Conservation (phyloP, 371 early-diverging fungal genomes). For the Smittium culicis region DNA sequence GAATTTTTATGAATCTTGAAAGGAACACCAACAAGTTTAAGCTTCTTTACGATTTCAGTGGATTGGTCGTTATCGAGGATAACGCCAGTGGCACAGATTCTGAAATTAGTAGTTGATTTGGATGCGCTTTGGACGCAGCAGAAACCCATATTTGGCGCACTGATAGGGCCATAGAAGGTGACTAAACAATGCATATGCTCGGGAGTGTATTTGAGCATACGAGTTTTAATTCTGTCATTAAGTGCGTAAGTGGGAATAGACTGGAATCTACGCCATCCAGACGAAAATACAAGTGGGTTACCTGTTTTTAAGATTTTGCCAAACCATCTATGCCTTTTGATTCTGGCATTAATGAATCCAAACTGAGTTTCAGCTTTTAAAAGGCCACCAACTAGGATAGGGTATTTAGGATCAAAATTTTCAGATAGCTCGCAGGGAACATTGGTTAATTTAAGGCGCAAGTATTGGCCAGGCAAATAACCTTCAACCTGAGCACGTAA, state of each 20-base stretch:
- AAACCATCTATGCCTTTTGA: slow-evolving; percentile 98
- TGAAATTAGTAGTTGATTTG: slow-evolving; percentile 63
- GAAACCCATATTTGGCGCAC: slow-evolving; percentile 92
- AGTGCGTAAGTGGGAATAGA: no score
- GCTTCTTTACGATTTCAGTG: slow-evolving; percentile 92
- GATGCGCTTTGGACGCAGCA: slow-evolving; percentile 76
- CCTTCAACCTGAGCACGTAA: slow-evolving; percentile 71
- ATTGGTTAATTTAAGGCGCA: slow-evolving; percentile 69
- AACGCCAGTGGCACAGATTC: slow-evolving; percentile 87
- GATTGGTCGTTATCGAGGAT: slow-evolving; percentile 84
- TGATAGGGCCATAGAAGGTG: slow-evolving; percentile 79
- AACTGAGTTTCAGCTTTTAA: slow-evolving; percentile 72
- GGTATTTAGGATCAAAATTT: slow-evolving; percentile 73
- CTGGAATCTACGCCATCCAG: no score
- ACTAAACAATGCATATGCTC: slow-evolving; percentile 98
- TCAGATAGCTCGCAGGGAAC: slow-evolving; percentile 90
- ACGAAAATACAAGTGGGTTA: slow-evolving; percentile 91
- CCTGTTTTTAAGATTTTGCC: slow-evolving; percentile 92
- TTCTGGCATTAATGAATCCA: slow-evolving; percentile 85
- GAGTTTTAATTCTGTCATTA: no score
- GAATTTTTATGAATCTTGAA: slow-evolving; percentile 93
- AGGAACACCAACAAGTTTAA: slow-evolving; percentile 93
- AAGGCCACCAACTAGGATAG: slow-evolving; percentile 82
- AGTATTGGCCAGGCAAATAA: slow-evolving; percentile 81
- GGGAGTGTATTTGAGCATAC: no score